Conservation (phyloP, 805 yeast species). For the Candida nonsorbophila region DNA sequence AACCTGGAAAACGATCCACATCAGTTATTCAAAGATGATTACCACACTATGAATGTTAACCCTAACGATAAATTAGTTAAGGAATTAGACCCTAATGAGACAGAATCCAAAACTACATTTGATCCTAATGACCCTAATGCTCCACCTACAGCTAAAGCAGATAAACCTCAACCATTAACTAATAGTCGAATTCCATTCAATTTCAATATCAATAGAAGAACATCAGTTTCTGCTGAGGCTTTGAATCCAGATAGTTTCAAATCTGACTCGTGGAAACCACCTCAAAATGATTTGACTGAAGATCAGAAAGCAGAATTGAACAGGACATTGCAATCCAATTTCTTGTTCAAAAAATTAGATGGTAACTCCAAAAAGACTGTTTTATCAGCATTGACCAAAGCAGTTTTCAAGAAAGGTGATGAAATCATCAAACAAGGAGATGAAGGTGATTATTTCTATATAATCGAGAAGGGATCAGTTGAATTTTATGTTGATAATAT, state of each 20-base stretch:
- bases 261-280: slow-evolving; percentile 68
- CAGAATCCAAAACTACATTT: slow-evolving; percentile 5
- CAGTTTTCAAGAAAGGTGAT: slow-evolving; percentile 50
- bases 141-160: slow-evolving; percentile 1
- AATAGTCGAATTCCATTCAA: slow-evolving; percentile 42
- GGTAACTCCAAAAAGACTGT: slow-evolving; percentile 71
- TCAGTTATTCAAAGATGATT: slow-evolving; percentile 30
- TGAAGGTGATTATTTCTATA: slow-evolving; percentile 89
- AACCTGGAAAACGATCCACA: slow-evolving; percentile 56
- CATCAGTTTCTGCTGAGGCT: slow-evolving; percentile 87
- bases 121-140: no score
- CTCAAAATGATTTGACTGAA: slow-evolving; percentile 55
- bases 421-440: slow-evolving; percentile 86
- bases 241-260: slow-evolving; percentile 67
- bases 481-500: slow-evolving; percentile 70
- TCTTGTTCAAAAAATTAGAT: slow-evolving; percentile 80
- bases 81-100: slow-evolving; percentile 24
- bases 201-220: slow-evolving; percentile 78
- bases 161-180: slow-evolving; percentile 10
- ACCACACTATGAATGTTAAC: slow-evolving; percentile 12
- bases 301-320: slow-evolving; percentile 67
- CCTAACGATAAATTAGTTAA: slow-evolving; percentile 8
- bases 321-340: slow-evolving; percentile 70
- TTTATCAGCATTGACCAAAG: slow-evolving; percentile 78
- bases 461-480: slow-evolving; percentile 79